Conservation (phyloP, 306 rosid genomes). For the Cucurbita argyrosperma region DNA sequence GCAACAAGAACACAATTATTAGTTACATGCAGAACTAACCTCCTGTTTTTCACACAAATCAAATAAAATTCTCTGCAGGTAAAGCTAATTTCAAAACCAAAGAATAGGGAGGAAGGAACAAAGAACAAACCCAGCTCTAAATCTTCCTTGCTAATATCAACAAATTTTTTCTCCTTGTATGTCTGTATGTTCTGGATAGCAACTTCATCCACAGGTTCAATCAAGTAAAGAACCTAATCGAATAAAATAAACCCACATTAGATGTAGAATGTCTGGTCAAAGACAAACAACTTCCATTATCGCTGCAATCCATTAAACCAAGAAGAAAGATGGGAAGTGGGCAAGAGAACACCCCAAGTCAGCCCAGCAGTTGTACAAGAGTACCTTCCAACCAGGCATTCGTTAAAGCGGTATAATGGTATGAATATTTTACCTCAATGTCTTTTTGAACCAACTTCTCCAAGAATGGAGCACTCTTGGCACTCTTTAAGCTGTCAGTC, state of each 20-base stretch:
- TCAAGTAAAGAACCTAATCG: conserved; percentile 68
- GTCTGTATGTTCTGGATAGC: conserved; percentile 95
- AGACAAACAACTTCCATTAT: neutral
- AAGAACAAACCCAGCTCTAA: conserved; percentile 73
- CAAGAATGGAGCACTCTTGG: conserved; percentile 87
- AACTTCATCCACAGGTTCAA: conserved; percentile 96
- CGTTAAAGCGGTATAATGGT: neutral
- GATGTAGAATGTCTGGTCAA: neutral
- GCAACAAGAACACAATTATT: conserved; percentile 8
- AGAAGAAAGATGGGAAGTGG: neutral
- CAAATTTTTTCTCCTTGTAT: conserved; percentile 88
- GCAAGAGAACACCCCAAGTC: neutral
- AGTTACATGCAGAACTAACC: neutral
- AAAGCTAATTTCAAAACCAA: neutral
- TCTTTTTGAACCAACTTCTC: conserved; percentile 84
- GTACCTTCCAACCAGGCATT: neutral
- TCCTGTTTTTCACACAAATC: neutral
- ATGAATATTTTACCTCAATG: conserved; percentile 48
- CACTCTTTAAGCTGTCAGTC: conserved; percentile 95
- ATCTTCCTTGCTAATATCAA: conserved; percentile 98
- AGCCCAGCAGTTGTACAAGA: neutral
- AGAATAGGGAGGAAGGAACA: conserved; percentile 5
- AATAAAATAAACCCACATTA: conserved; percentile 5
- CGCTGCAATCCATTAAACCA: neutral
- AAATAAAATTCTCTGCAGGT: neutral